Base-by-base conservation (phyloP, 768 basidiomycete genomes). In the Antrodiella citrinella region DNA sequence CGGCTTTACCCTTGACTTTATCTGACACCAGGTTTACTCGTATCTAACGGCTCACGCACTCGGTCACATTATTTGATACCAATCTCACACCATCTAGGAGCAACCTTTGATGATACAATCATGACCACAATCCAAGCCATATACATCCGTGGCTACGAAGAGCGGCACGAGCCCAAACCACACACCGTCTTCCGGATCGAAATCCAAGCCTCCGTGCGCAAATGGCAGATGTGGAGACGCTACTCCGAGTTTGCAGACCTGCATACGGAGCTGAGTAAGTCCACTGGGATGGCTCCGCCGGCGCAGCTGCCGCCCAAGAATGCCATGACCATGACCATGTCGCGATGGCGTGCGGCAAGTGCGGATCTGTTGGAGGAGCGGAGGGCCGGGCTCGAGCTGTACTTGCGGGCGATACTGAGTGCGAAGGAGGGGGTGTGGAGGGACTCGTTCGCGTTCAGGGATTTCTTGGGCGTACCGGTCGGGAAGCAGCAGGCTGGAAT, bases 161-260 rank as follows among this genome's bases (percentile, higher is more conserved):
- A 83, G 54, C 81, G 85, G 42, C 62, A 72, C 2, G 61, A 70
- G 38, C 89, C 90, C 56, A 89, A 86, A 60, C 68, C 81, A n/a
- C 90, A 94, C 62, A 75, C 77, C 50, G 89, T 87, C 58, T 95
- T 86, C 69, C 75, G 75, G 54, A 86, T 95, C 63, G 78, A 84
- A 60, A 82, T 97, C 58, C 81, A 87, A 57, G 91, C 91, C 4
- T 82, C 90, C 49, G 88, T 92, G 23, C 84, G 89, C 53, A 85
- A 90, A 63, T 97, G 94, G 93, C 81, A 86, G 51, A 88, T 96
- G 76, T 89, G 87, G 82, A 75, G 86, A 51, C 86, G 95, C 45
- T 98, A 97, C 70, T 93, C 91, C 40, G 92, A 96, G 69, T 98
- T 98, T 69, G 82, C 78, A 62, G 83, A 90, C 59, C 81, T 98